Evolutionary conservation across 2,329 filamentous ascomycete genomes (phyloP).

Genomic region (Setomelanomma holmii): DNA sequence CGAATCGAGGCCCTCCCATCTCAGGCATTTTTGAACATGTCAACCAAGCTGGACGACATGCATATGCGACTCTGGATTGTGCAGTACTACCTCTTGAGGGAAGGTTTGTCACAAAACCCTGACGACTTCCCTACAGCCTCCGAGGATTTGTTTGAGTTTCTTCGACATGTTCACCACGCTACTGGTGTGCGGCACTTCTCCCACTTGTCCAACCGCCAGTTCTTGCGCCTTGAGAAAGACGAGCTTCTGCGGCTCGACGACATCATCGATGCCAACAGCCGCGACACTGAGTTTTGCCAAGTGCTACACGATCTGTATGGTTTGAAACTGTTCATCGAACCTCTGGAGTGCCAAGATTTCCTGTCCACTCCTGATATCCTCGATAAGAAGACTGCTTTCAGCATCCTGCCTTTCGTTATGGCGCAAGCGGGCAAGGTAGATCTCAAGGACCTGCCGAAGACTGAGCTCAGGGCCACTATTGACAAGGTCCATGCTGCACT

Average conservation of each 20-base stretch:
- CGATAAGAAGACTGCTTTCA: constrained; percentile 79
- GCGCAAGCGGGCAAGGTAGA: constrained; percentile 81
- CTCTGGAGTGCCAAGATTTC: constrained; percentile 64
- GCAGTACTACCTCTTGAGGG: constrained; percentile 80
- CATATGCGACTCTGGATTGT: constrained; percentile 88
- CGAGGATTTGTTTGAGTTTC: constrained; percentile 77
- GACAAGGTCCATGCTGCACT: constrained; percentile 92
- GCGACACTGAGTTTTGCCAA: constrained; percentile 81
- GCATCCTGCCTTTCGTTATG: constrained; percentile 84
- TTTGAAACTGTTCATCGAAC: constrained; percentile 45
- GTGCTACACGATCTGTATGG: constrained; percentile 55
- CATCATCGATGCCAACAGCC: constrained; percentile 71
- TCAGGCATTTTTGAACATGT: constrained; percentile 55
- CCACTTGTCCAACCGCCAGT: constrained; percentile 83
- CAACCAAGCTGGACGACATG: constrained; percentile 81
- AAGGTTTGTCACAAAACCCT: constrained; percentile 72
- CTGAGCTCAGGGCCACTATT: constrained; percentile 86
- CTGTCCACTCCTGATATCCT: constrained; percentile 76
- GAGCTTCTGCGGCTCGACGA: constrained; percentile 80
- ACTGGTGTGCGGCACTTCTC: constrained; percentile 85
- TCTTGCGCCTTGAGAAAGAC: constrained; percentile 86
- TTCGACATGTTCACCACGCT: constrained; percentile 83
- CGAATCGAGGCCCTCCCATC: constrained; percentile 60
- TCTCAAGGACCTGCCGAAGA: constrained; percentile 90
- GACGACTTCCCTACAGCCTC: constrained; percentile 70